A percentile compares a stretch with the other conserved stretches of the same genome.
Evolutionary conservation across 1,284 basidiomycete genomes (phyloP).

Genomic region (Fomitiporia mediterranea): DNA sequence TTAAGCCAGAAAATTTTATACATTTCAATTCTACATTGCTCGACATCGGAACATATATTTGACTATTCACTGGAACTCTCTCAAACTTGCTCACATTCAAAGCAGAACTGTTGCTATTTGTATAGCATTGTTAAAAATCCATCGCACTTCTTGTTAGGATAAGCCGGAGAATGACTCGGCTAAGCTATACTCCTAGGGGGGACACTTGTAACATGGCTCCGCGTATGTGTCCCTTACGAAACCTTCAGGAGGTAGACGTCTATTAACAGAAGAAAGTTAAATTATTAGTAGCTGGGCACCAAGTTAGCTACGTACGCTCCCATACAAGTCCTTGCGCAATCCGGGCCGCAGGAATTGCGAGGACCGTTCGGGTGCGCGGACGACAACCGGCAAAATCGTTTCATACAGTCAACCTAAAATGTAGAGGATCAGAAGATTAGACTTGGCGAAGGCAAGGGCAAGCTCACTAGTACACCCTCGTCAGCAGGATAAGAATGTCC

Average conservation of each 20-base stretch:
- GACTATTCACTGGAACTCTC: neutral
- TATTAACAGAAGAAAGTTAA: neutral
- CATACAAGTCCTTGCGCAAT: constrained; percentile 15
- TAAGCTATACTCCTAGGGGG: neutral
- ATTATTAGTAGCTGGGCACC: neutral
- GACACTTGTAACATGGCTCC: constrained; percentile 10
- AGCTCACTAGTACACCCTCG: constrained; percentile 7
- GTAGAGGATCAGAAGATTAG: neutral
- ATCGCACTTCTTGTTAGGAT: constrained; percentile 18
- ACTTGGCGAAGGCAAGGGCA: neutral
- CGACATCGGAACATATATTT: too few species aligned
- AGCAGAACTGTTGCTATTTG: neutral
- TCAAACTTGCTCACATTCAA: neutral
- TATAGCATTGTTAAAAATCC: neutral
- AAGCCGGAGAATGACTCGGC: neutral
- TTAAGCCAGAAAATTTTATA: neutral
- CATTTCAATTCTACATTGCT: too few species aligned
- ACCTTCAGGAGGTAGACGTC: neutral
- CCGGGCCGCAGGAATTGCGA: constrained; percentile 9
- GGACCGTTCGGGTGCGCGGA: constrained; percentile 12
- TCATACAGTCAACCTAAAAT: constrained; percentile 14
- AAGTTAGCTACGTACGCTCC: constrained; percentile 14
- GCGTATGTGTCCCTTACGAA: neutral
- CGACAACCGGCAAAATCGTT: constrained; percentile 11
- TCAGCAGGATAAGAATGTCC: constrained; percentile 28